Conservation (phyloP, 1,284 basidiomycete species). For the Pascua sp. region DNA sequence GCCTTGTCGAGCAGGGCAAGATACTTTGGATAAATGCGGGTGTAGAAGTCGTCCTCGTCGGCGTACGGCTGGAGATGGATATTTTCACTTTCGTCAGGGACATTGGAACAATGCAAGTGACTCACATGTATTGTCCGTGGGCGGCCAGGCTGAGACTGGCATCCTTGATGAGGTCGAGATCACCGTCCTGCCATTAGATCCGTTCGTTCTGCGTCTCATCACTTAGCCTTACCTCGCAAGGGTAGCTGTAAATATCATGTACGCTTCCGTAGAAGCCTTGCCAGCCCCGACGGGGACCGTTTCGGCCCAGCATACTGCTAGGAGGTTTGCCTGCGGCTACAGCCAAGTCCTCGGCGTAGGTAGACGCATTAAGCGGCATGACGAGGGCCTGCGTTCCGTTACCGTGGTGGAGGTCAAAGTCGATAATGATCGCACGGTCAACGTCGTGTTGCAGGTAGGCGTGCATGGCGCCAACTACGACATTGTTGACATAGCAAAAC, state of each 20-base stretch:
- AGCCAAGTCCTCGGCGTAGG: constrained; percentile 65
- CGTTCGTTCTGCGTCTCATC: not conserved
- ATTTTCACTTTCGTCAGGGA: constrained; percentile 58
- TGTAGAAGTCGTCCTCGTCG: constrained; percentile 73
- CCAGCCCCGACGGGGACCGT: constrained; percentile 54
- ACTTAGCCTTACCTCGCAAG: constrained; percentile 68
- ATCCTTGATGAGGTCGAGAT: constrained; percentile 70
- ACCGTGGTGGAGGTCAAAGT: constrained; percentile 92
- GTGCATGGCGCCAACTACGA: constrained; percentile 82
- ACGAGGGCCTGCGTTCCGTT: constrained; percentile 90
- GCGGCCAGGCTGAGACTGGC: constrained; percentile 76
- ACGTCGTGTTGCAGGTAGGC: constrained; percentile 77
- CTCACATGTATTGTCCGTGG: constrained; percentile 78
- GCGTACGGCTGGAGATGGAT: constrained; percentile 78
- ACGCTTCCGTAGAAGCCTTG: constrained; percentile 82
- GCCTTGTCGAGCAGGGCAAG: constrained; percentile 68
- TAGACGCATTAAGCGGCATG: constrained; percentile 89
- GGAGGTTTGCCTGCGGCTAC: constrained; percentile 47
- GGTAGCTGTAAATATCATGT: constrained; percentile 84
- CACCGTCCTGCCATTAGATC: constrained; percentile 64
- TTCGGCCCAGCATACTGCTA: constrained; percentile 39
- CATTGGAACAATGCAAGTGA: not conserved
- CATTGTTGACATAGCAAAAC: constrained; percentile 93
- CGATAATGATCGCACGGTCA: constrained; percentile 77
- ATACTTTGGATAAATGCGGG: constrained; percentile 69